Evolutionary conservation across 768 basidiomycete species (phyloP).

Genomic region (Tulasnella sp.): DNA sequence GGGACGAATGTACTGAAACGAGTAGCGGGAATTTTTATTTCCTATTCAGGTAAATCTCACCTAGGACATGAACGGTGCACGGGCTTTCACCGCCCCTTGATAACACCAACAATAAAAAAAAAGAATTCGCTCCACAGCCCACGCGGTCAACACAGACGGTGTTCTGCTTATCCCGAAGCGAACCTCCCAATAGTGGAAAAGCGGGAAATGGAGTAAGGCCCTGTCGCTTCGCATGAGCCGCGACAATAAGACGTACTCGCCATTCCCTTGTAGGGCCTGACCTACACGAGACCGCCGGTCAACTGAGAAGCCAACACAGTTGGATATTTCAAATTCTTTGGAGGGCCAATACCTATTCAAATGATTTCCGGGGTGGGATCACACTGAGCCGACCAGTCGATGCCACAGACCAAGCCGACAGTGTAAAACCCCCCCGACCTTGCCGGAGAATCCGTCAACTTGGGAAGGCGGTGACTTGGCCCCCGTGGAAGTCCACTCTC

Average conservation of each 20-base stretch:
- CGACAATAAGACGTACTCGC: not conserved
- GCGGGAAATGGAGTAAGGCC: not conserved
- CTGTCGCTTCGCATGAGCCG: not conserved
- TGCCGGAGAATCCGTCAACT: not conserved
- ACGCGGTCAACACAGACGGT: slow-evolving; percentile 1
- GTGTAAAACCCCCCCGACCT: not conserved
- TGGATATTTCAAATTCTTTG: not conserved
- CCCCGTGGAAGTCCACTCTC: not conserved
- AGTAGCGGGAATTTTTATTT: not conserved
- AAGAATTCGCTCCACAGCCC: not conserved
- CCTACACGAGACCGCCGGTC: not conserved
- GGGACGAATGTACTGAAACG: not conserved
- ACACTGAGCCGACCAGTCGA: not conserved
- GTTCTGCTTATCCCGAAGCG: not conserved
- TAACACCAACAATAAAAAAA: not conserved
- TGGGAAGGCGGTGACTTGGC: not conserved
- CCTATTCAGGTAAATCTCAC: not conserved
- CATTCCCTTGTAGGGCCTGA: not conserved
- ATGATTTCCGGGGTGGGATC: not conserved
- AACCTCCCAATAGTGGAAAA: not conserved
- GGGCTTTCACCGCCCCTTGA: not conserved
- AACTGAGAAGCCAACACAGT: not conserved
- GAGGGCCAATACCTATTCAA: not conserved
- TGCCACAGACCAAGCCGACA: not conserved
- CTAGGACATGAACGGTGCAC: not conserved